A percentile compares a stretch with the other conserved stretches of the same genome.
These are phyloP conservation scores for Hypholoma sublateritium DNA, from an alignment of 768 basidiomycete genomes.

Conservation along the genomic window DNA sequence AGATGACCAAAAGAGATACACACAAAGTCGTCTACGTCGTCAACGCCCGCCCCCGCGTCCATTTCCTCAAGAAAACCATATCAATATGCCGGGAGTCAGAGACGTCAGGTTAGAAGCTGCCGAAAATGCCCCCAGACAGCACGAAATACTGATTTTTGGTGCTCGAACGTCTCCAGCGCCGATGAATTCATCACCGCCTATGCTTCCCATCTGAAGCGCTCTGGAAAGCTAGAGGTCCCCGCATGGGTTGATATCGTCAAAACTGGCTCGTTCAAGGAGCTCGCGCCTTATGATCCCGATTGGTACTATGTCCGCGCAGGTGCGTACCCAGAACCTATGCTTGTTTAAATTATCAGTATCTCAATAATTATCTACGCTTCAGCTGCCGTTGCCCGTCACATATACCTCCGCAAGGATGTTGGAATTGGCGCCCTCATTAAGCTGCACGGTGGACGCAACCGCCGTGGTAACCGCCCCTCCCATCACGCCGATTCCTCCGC, in stretches of 20 bases:
- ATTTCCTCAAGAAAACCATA: slow-evolving; percentile 45
- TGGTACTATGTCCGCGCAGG: slow-evolving; percentile 99
- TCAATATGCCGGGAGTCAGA: slow-evolving; percentile 80
- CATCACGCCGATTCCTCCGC: slow-evolving; percentile 88
- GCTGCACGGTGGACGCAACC: slow-evolving; percentile 94
- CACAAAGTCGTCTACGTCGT: slow-evolving; percentile 51
- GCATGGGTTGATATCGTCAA: slow-evolving; percentile 99
- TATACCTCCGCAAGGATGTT: slow-evolving; percentile 98
- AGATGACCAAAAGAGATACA: slow-evolving; percentile 36
- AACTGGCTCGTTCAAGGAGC: slow-evolving; percentile 96
- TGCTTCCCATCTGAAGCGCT: slow-evolving; percentile 94
- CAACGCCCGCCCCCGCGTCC: slow-evolving; percentile 43
- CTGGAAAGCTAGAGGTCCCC: slow-evolving; percentile 98
- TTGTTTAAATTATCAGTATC: slow-evolving; percentile 4
- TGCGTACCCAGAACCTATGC: slow-evolving; percentile 39
- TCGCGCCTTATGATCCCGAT: slow-evolving; percentile 98
- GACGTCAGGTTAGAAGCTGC: slow-evolving; percentile 62
- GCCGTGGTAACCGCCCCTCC: slow-evolving; percentile 94
- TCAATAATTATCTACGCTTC: slow-evolving; percentile 6
- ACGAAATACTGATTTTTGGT: slow-evolving; percentile 16
- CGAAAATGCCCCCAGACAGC: slow-evolving; percentile 5
- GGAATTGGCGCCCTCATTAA: slow-evolving; percentile 92
- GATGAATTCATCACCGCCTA: slow-evolving; percentile 94
- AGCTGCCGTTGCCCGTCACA: slow-evolving; percentile 98
- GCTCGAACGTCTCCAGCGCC: slow-evolving; percentile 53